A percentile compares a stretch with the other conserved stretches of the same genome.
These are phyloP conservation scores for Neurospora sp. DNA, from an alignment of 495 filamentous ascomycete genomes.

Conservation along the genomic window DNA sequence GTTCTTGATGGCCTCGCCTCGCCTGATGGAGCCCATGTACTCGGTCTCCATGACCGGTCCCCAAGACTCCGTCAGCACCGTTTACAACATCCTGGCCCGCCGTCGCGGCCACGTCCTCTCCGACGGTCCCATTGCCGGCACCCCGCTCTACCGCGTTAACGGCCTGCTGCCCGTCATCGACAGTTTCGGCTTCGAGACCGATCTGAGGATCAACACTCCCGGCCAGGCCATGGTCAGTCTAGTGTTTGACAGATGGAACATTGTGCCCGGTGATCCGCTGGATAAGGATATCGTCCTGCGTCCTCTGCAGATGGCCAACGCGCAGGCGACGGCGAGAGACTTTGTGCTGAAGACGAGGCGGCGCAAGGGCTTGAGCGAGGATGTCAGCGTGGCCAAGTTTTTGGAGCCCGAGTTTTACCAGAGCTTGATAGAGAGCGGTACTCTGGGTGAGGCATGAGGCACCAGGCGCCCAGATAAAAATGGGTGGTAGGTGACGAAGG, in stretches of 20 bases:
- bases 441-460: conserved; percentile 46
- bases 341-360: conserved; percentile 93
- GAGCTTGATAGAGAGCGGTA: conserved; percentile 77
- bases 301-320: conserved; percentile 75
- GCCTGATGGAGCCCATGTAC: conserved; percentile 94
- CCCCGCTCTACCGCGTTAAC: conserved; percentile 83
- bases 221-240: conserved; percentile 81
- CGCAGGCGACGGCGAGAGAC: conserved; percentile 82
- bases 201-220: conserved; percentile 90
- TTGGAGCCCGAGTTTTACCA: conserved; percentile 88
- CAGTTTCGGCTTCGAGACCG: conserved; percentile 94
- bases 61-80: conserved; percentile 73
- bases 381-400: conserved; percentile 91
- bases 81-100: conserved; percentile 86
- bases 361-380: conserved; percentile 89
- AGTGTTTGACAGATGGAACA: conserved; percentile 92
- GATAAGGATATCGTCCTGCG: conserved; percentile 75
- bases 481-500: conserved; percentile 10
- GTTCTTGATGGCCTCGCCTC: conserved; percentile 92
- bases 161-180: conserved; percentile 94
- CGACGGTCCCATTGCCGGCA: conserved; percentile 89
- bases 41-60: conserved; percentile 85
- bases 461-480: not conserved
- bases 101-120: conserved; percentile 86
- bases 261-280: conserved; percentile 90